phyloP scores from a whole-genome alignment of 768 basidiomycete genomes.

The Leucocoprinus leucothites region DNA sequence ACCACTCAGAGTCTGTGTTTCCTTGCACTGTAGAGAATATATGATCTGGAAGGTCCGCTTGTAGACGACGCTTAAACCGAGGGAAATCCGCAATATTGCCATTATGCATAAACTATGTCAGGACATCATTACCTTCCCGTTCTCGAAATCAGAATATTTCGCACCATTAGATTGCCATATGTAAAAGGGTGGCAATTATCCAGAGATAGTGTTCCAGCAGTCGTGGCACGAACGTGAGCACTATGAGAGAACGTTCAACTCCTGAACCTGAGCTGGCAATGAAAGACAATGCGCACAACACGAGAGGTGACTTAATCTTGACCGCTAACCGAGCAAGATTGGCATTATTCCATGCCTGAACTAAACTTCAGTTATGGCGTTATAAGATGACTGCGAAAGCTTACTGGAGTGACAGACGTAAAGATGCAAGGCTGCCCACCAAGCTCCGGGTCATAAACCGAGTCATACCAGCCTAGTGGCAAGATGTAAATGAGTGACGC shows the following conservation, averaged over 20 bases:
- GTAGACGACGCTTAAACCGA: slow-evolving; percentile 77
- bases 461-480: slow-evolving; percentile 87
- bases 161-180: slow-evolving; percentile 88
- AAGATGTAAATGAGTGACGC: background rate
- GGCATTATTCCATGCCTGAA: slow-evolving; percentile 93
- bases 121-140: background rate
- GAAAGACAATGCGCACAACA: slow-evolving; percentile 62
- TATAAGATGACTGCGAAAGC: background rate
- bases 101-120: slow-evolving; percentile 85
- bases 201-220: slow-evolving; percentile 85
- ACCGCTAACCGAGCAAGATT: slow-evolving; percentile 93
- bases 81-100: slow-evolving; percentile 88
- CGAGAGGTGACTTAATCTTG: slow-evolving; percentile 93
- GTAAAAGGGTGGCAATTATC: slow-evolving; percentile 97
- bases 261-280: background rate
- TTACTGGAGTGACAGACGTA: slow-evolving; percentile 88
- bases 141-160: background rate
- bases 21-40: slow-evolving; percentile 87
- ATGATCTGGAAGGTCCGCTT: slow-evolving; percentile 73
- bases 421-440: slow-evolving; percentile 92
- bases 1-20: slow-evolving; percentile 98
- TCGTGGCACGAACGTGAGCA: slow-evolving; percentile 92
- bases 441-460: slow-evolving; percentile 76
- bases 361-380: background rate
- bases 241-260: slow-evolving; percentile 28